phyloP scores from a whole-genome alignment of 257 asterid genomes.

The Paulownia fortunei region DNA sequence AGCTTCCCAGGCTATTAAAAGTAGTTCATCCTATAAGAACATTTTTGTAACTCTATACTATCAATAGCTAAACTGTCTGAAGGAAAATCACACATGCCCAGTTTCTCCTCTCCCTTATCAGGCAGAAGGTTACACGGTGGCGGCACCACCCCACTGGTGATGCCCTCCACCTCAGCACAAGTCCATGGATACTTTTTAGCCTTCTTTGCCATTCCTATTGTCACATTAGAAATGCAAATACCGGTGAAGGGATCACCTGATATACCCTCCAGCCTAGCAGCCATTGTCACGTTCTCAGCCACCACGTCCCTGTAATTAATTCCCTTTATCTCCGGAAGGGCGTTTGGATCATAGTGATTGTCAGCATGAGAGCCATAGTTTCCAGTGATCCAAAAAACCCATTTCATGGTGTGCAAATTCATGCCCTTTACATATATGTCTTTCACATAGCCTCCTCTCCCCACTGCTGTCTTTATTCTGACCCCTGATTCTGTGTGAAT shows the following conservation, averaged over 20 bases:
- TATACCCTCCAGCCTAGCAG: constrained; percentile 80
- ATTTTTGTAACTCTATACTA: constrained; percentile 50
- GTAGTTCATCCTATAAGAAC: constrained; percentile 54
- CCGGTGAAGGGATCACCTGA: constrained; percentile 81
- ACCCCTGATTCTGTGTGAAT: constrained; percentile 77
- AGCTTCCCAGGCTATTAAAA: constrained; percentile 15
- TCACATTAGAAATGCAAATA: constrained; percentile 78
- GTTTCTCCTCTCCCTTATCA: constrained; percentile 51
- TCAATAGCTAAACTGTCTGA: constrained; percentile 58
- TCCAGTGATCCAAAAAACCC: constrained; percentile 95
- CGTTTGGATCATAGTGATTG: constrained; percentile 68
- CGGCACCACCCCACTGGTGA: constrained; percentile 67
- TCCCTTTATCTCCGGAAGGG: constrained; percentile 67
- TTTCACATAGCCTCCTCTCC: constrained; percentile 78
- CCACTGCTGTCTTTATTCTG: constrained; percentile 77
- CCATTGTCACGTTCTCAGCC: constrained; percentile 78
- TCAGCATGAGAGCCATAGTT: constrained; percentile 91
- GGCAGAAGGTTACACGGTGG: constrained; percentile 61
- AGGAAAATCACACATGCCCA: constrained; percentile 66
- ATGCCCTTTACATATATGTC: constrained; percentile 75
- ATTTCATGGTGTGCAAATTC: constrained; percentile 81
- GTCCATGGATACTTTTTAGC: constrained; percentile 77
- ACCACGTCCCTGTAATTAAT: constrained; percentile 79
- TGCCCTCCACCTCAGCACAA: constrained; percentile 64
- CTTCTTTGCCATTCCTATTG: constrained; percentile 73